Evolutionary conservation across 2,329 filamentous ascomycete species (phyloP), one percentile per base, ranked within the genome.

Genomic region (Cercospora sp.): DNA sequence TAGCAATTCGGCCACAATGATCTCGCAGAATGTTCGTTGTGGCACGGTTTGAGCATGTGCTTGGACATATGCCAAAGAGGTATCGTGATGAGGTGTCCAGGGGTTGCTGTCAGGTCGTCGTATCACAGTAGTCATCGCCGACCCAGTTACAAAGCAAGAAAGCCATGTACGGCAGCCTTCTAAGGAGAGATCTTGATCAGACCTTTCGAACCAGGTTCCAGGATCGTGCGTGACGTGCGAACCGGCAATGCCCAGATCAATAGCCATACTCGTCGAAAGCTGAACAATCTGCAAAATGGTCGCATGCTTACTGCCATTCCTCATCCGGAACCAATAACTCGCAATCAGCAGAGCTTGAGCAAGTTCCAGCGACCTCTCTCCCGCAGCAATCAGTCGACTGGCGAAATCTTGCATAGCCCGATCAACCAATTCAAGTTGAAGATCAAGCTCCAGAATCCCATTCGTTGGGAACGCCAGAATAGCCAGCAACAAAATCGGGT

Each of bases 241-340:
- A 6, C 71, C 70, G 18, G 89, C 91, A 7, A 95, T 85, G 0
- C 92, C 92, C 30, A 96, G 85, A 73, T 96, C 92, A 65, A 94
- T 88, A 24, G 90, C 90, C 88, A 95, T 91, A 73, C 91, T 86
- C 55, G 89, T 89, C 1, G 91, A 90, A 73, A 92, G 87, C 77
- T 95, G 91, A 45, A 92, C 87, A 69, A 94, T 85, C 81, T 94
- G 91, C 80, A 94, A 94, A 77, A 94, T 94, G 75, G 94, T 94
- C 75, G 94, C 86, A 79, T 94, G 90, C 74, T 94, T 91, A 70
- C 90, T 86, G 70, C 93, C 62, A 34, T 88, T 0, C 91, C 92
- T 21, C 91, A 91, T 77, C 3, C 88, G 88, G 77, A 95, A 94
- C 91, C 92, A 96, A 26, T 92, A 86, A 21, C 89, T 87, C 3